These are phyloP conservation scores for Pachyrhizus erosus DNA, from an alignment of 306 rosid species.

Conservation along the genomic window DNA sequence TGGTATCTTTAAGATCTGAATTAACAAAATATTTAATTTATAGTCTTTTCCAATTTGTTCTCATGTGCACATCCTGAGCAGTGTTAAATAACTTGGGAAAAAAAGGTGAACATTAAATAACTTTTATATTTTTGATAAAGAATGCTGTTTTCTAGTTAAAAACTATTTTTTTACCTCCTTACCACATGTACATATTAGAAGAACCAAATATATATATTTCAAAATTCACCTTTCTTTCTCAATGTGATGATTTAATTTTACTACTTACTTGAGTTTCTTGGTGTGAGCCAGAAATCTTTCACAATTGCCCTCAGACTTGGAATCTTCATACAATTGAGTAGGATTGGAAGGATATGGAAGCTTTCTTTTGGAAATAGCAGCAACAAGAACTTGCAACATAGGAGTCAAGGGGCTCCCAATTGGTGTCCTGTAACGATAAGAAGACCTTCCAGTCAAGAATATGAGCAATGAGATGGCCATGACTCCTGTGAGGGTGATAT, in stretches of 20 bases:
- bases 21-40: background rate
- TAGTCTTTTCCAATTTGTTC: background rate
- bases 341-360: constrained; percentile 68
- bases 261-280: constrained; percentile 75
- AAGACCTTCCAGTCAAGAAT: constrained; percentile 64
- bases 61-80: background rate
- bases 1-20: background rate
- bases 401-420: constrained; percentile 89
- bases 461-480: constrained; percentile 77
- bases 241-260: background rate
- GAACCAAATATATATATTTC: background rate
- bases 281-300: constrained; percentile 76
- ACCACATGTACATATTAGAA: background rate
- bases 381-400: constrained; percentile 80
- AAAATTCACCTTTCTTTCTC: background rate
- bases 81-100: too few relatives aligned
- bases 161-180: background rate
- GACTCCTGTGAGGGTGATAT: constrained; percentile 65
- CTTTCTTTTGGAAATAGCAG: constrained; percentile 74
- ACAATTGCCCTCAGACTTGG: constrained; percentile 45
- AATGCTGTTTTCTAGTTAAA: background rate
- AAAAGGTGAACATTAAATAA: background rate
- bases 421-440: constrained; percentile 69
- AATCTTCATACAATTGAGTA: constrained; percentile 59
- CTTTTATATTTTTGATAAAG: too few relatives aligned